phyloP scores from a whole-genome alignment of 2,329 filamentous ascomycete species.

The Helminthosporium solani region DNA sequence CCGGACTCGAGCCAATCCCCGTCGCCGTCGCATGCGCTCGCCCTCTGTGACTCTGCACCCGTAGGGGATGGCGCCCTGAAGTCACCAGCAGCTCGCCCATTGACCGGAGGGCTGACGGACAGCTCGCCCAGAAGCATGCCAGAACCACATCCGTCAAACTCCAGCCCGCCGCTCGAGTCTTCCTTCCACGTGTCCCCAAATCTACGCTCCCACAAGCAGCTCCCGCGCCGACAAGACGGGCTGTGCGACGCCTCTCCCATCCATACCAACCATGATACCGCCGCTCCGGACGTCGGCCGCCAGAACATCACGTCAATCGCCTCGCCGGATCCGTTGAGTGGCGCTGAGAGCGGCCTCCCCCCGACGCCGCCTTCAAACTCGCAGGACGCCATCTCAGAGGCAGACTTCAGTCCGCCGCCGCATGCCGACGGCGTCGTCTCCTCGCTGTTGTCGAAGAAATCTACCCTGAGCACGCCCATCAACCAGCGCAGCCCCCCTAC shows the following conservation, averaged over 20 bases:
- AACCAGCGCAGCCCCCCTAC: conserved; percentile 44
- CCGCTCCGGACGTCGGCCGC: conserved; percentile 24
- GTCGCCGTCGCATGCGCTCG: conserved; percentile 20
- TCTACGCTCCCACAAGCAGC: conserved; percentile 26
- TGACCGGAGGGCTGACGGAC: conserved; percentile 1
- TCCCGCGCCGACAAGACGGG: conserved; percentile 32
- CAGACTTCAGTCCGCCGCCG: conserved; percentile 26
- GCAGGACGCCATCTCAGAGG: conserved; percentile 28
- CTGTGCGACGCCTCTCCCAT: conserved; percentile 23
- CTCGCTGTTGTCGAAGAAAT: conserved; percentile 42
- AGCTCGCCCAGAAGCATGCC: conserved; percentile 22
- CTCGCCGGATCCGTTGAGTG: conserved; percentile 25
- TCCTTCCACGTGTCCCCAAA: conserved; percentile 31
- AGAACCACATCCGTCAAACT: conserved; percentile 17
- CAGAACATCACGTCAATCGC: conserved; percentile 30
- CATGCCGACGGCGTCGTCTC: conserved; percentile 44
- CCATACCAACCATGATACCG: conserved; percentile 25
- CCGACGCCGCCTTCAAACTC: conserved; percentile 48
- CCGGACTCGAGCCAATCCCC: conserved; percentile 6
- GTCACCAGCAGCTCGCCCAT: conserved; percentile 1
- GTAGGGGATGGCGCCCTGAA: conserved; percentile 24
- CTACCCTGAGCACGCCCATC: conserved; percentile 44
- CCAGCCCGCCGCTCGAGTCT: conserved; percentile 34
- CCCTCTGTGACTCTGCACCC: conserved; percentile 8
- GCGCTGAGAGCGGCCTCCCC: conserved; percentile 43